Base-by-base conservation (phyloP, 1,284 basidiomycete genomes). In the Flammula alnicola region DNA sequence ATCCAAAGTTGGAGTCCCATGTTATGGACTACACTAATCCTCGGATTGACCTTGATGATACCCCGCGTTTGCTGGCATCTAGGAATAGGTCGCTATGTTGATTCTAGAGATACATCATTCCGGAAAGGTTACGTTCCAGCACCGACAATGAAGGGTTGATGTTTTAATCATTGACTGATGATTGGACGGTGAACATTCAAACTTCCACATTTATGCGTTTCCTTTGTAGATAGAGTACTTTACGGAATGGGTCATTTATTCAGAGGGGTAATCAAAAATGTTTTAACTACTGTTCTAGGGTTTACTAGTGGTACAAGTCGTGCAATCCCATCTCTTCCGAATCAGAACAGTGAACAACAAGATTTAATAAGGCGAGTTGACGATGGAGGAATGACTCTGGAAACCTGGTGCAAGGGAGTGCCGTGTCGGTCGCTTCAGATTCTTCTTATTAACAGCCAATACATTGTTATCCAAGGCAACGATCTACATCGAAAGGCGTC, bases 391-490 rank as follows among this genome's bases (percentile, higher is more conserved):
- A 52, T 71, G 75, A 60, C 81, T 84, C 42, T 68, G 40, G 74
- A 68, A 50, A 49, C 61, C 26, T 78, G 79, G 76, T 2, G 79
- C 84, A 33, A 94, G 78, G 2, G 91, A 93, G 44, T 80, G 80
- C 51, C 94, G 79, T n/a, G 88, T 93, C 0, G 93, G 93, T 64
- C 86, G 88, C 71, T 85, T 86, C 49, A 99, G 76, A 56, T 88
- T 87, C 72, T 89, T 93, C 86, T 96, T 97, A 75, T 95, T 95
- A 48, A 97, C 83, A 58, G 93, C 89, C 55, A 98, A 78, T 16
- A 99, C 94, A 63, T 99, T 91, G 71, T 98, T 93, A 67, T 93
- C 84, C 59, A 98, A 75, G 2, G 97, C 96, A 48, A 99, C 96
- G 62, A 98, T 88, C 89, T 92, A 58, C 37, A 30, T 30, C 43